These are phyloP conservation scores for Arthonia radiata DNA, from an alignment of 495 filamentous ascomycete genomes.

Conservation along the genomic window DNA sequence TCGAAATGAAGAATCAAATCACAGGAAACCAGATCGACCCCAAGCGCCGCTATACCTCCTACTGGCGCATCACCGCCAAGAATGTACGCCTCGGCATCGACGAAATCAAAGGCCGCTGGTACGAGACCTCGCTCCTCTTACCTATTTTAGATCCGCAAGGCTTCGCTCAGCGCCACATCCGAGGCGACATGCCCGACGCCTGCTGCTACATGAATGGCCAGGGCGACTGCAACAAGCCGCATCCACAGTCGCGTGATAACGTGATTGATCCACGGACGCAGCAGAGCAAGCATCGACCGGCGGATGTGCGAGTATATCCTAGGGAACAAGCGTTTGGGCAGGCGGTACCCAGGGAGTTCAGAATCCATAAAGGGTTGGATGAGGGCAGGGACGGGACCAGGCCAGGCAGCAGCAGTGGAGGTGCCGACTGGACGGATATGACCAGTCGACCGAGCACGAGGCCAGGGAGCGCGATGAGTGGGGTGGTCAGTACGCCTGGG, in stretches of 20 bases:
- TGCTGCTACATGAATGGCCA: conserved; percentile 25
- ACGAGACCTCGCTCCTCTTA: conserved; percentile 27
- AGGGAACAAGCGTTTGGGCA: no score
- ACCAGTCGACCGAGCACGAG: no score
- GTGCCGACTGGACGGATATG: conserved; percentile 1
- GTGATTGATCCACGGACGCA: no score
- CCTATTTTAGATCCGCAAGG: conserved; percentile 18
- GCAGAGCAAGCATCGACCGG: no score
- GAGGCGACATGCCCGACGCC: conserved; percentile 18
- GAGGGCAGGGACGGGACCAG: no score
- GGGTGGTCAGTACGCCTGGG: conserved; percentile 8
- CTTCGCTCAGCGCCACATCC: conserved; percentile 14
- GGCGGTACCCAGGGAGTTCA: no score
- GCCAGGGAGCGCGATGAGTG: not conserved
- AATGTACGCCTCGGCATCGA: conserved; percentile 12
- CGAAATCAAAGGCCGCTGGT: conserved; percentile 40
- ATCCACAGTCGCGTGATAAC: no score
- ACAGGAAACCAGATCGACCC: conserved; percentile 9
- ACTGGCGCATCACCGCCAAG: conserved; percentile 5
- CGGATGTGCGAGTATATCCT: no score
- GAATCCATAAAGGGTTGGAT: no score
- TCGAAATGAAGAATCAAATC: conserved; percentile 20
- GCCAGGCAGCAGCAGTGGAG: no score
- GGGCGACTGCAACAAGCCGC: conserved; percentile 15
- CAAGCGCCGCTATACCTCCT: conserved; percentile 10